Evolutionary conservation across 192 early-diverging fungal species (phyloP).

Genomic region (Backusella australiensis): DNA sequence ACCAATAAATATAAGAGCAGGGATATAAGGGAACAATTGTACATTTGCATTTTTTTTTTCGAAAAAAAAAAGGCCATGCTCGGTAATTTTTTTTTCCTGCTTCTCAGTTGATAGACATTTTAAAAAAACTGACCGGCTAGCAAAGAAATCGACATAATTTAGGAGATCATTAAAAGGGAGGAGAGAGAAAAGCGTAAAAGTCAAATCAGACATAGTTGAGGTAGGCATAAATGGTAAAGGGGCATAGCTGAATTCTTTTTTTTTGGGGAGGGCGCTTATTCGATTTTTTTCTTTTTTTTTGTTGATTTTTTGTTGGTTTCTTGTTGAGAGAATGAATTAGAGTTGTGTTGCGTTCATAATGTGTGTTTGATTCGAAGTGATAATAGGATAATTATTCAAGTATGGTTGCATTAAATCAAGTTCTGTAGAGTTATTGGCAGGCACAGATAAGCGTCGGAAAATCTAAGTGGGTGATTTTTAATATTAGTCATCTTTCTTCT

Average conservation of each 20-base stretch:
- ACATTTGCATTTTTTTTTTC: slow-evolving; percentile 1
- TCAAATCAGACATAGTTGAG: neutral
- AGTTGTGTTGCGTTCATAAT: neutral
- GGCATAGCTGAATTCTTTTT: neutral
- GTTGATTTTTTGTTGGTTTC: neutral
- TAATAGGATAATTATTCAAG: neutral
- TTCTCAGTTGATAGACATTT: neutral
- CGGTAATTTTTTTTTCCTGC: neutral
- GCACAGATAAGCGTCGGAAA: neutral
- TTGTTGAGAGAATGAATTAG: neutral
- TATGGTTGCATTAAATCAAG: neutral
- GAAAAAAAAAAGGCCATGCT: neutral
- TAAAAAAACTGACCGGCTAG: slow-evolving; percentile 1
- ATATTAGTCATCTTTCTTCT: neutral
- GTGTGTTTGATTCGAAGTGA: neutral
- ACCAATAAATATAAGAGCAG: neutral
- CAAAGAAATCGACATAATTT: neutral
- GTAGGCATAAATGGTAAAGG: neutral
- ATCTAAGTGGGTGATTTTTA: neutral
- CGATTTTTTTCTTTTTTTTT: neutral
- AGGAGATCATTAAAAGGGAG: neutral
- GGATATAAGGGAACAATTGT: neutral
- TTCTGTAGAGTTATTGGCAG: neutral
- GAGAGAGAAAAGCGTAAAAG: neutral
- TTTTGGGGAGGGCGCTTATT: neutral